phyloP scores from a whole-genome alignment of 129 eudicot genomes.

The Glebionis coronaria region DNA sequence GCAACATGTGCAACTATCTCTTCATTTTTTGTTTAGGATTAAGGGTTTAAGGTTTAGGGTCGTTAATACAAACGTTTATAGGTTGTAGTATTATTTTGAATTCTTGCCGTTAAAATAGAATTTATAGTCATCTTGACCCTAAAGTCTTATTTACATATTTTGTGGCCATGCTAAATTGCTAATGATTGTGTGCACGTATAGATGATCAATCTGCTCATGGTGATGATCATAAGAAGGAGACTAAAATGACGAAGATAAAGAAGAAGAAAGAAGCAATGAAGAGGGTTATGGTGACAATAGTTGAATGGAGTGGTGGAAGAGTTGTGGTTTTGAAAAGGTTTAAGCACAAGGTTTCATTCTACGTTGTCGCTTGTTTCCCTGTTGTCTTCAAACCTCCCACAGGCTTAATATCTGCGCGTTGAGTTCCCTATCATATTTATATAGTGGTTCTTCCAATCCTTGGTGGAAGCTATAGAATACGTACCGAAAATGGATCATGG shows the following conservation, averaged over 20 bases:
- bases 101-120: not conserved
- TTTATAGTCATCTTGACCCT: not conserved
- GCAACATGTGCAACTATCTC: not conserved
- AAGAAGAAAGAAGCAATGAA: slow-evolving; percentile 38
- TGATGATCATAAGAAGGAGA: slow-evolving; percentile 20
- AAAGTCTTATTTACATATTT: not conserved
- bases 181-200: not conserved
- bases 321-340: slow-evolving; percentile 52
- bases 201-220: not conserved
- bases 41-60: too few relatives aligned
- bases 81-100: not conserved
- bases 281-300: slow-evolving; percentile 50
- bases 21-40: too few relatives aligned
- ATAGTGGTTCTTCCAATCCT: not conserved
- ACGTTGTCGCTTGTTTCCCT: slow-evolving; percentile 67
- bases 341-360: slow-evolving; percentile 58
- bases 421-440: not conserved
- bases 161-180: not conserved
- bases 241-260: slow-evolving; percentile 26
- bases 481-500: not conserved
- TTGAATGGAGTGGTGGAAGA: slow-evolving; percentile 68
- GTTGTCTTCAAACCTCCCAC: slow-evolving; percentile 43
- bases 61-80: not conserved
- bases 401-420: slow-evolving; percentile 41
- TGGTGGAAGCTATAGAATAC: not conserved